These are phyloP conservation scores for Leccinum solheimii DNA, from an alignment of 1,284 basidiomycete species.

Conservation along the genomic window DNA sequence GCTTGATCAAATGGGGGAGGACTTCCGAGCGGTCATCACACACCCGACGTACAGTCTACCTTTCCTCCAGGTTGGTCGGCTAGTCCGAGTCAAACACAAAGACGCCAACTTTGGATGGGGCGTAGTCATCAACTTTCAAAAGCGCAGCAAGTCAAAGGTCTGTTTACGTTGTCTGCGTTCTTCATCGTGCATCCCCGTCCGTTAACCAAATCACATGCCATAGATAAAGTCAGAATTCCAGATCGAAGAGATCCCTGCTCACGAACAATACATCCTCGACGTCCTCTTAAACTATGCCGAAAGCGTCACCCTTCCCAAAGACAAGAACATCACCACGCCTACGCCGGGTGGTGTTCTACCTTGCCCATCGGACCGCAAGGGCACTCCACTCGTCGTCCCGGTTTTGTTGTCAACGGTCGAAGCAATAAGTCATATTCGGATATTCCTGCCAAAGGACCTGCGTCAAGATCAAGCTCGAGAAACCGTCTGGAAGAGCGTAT, in stretches of 20 bases:
- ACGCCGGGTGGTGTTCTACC: conserved; percentile 76
- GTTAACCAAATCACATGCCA: not conserved
- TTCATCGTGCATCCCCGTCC: not conserved
- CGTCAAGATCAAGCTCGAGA: conserved; percentile 76
- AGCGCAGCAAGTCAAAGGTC: conserved; percentile 76
- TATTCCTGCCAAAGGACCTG: conserved; percentile 90
- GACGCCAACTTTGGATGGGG: conserved; percentile 97
- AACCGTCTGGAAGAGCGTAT: conserved; percentile 85
- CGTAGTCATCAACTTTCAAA: conserved; percentile 89
- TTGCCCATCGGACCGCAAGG: conserved; percentile 68
- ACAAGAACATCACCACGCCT: conserved; percentile 52
- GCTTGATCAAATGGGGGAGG: conserved; percentile 83
- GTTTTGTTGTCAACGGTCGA: conserved; percentile 88
- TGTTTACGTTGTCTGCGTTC: conserved; percentile 19
- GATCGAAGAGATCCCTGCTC: conserved; percentile 71
- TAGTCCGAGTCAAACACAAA: conserved; percentile 87
- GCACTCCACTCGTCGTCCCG: conserved; percentile 85
- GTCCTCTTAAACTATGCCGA: conserved; percentile 85
- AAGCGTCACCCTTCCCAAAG: conserved; percentile 65
- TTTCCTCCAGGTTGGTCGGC: conserved; percentile 89
- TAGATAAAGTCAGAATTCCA: conserved; percentile 34
- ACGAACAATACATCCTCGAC: conserved; percentile 92
- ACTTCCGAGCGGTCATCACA: conserved; percentile 90
- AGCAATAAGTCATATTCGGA: conserved; percentile 82
- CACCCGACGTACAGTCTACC: conserved; percentile 94